Base-by-base conservation (phyloP, 2,329 filamentous ascomycete genomes). In the Cladorrhinum sp. region DNA sequence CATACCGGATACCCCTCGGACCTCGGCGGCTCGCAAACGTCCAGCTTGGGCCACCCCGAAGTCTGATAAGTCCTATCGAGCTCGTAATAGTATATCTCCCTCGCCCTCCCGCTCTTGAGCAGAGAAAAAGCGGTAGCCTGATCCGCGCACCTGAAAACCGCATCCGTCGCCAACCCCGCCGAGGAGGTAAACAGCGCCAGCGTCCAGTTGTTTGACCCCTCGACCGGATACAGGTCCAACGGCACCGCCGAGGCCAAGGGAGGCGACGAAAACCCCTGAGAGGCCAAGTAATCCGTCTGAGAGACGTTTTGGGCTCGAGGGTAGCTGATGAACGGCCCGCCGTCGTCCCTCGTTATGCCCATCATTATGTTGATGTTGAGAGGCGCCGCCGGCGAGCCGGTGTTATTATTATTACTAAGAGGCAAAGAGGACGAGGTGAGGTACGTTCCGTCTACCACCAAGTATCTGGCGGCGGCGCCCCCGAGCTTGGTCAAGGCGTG, bases 401-500 rank as follows among this genome's bases (percentile, higher is more conserved):
- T n/a, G n/a, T n/a, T n/a, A n/a, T n/a, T n/a, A n/a, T n/a, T n/a
- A n/a, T n/a, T n/a, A n/a, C n/a, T n/a, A n/a, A n/a, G n/a, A 28
- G 79, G 71, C 5, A 81, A 73, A 7, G 80, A 77, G 64, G 80
- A 76, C 2, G 73, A 73, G 59, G 69, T 74, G 62, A 86, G 78
- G 59, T 82, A 84, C 8, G 74, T 80, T 24, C 83, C 83, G 62
- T 87, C 85, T 54, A 86, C 79, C 6, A 87, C 83, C 3, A 85
- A 77, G 61, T 80, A 83, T 48, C 81, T n/a, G n/a, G n/a, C n/a
- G n/a, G 77, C 2, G n/a, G 80, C 79, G 0, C 75, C 76, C 8
- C 67, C 64, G n/a, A 80, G 67, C 4, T 66, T 67, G 4, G 75
- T 73, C 2, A 85, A 71, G 0, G 72, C 73, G 3, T 71, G 65